Conservation (phyloP, 176 grass and related monocot species). For the Panicum miliaceum region DNA sequence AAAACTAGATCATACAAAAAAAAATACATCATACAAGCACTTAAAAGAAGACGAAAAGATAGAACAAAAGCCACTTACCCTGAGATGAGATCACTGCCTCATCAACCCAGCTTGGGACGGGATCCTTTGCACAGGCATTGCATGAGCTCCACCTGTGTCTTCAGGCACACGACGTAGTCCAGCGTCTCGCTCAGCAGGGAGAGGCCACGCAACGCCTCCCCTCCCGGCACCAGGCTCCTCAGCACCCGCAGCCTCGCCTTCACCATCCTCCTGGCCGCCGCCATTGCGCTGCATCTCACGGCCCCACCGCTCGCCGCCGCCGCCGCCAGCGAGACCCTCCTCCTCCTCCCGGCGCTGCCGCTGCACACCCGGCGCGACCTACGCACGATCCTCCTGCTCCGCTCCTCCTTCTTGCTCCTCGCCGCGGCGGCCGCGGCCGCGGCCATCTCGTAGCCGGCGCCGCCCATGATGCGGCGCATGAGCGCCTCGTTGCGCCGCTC, state of each 20-base stretch:
- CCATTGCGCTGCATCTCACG: background rate
- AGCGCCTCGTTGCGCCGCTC: conserved; percentile 44
- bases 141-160: conserved; percentile 57
- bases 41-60: background rate
- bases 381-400: conserved; percentile 45
- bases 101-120: conserved; percentile 23
- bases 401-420: background rate
- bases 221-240: conserved; percentile 49
- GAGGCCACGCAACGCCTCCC: conserved; percentile 37
- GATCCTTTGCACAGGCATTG: conserved; percentile 50
- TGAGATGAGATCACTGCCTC: background rate
- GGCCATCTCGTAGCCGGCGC: conserved; percentile 26
- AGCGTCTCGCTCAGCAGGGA: conserved; percentile 51
- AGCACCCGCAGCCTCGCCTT: conserved; percentile 48
- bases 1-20: background rate
- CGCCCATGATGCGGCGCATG: conserved; percentile 45
- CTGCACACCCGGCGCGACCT: conserved; percentile 41
- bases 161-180: conserved; percentile 52
- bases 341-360: conserved; percentile 36
- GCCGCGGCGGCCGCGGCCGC: background rate
- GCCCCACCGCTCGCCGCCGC: background rate
- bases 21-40: background rate
- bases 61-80: background rate
- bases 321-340: background rate
- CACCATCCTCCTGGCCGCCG: conserved; percentile 44